Conservation (phyloP, 2,329 filamentous ascomycete species). For the Claviceps arundinis region DNA sequence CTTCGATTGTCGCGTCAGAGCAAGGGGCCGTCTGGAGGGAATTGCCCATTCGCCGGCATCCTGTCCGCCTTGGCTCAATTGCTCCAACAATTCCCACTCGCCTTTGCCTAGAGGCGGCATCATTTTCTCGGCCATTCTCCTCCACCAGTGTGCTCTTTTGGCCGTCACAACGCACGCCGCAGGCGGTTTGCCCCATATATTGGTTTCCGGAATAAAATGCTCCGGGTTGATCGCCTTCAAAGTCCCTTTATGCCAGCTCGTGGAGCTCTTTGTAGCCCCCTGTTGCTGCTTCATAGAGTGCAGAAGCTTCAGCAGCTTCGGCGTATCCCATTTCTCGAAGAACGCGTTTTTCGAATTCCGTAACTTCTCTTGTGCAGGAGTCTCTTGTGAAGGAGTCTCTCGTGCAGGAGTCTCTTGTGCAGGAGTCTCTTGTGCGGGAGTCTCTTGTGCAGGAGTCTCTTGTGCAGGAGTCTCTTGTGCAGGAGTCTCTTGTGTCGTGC, state of each 20-base stretch:
- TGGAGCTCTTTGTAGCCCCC: conserved; percentile 8
- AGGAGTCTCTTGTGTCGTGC: not conserved
- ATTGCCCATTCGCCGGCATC: conserved; percentile 22
- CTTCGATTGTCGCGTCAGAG: conserved; percentile 2
- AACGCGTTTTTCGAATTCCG: conserved; percentile 15
- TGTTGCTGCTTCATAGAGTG: conserved; percentile 27
- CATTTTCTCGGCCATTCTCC: conserved; percentile 27
- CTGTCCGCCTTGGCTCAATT: conserved; percentile 29
- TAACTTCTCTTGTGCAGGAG: not conserved
- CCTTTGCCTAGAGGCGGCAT: conserved; percentile 39
- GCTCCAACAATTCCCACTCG: conserved; percentile 44
- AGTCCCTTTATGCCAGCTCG: conserved; percentile 13
- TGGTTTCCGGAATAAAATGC: conserved; percentile 24
- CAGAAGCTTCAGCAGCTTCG: conserved; percentile 29
- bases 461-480: too few relatives aligned
- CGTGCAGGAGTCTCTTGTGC: too few relatives aligned
- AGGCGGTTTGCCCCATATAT: conserved; percentile 36
- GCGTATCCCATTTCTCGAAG: conserved; percentile 35
- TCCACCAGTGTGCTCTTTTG: conserved; percentile 37
- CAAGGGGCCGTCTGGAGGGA: conserved; percentile 18
- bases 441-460: too few relatives aligned
- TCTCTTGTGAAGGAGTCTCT: too few relatives aligned
- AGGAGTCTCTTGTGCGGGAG: too few relatives aligned
- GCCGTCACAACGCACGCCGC: conserved; percentile 24
- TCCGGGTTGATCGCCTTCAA: conserved; percentile 22